Conservation (phyloP, 148 eudicot genomes). For the Hydrangea macrophylla region DNA sequence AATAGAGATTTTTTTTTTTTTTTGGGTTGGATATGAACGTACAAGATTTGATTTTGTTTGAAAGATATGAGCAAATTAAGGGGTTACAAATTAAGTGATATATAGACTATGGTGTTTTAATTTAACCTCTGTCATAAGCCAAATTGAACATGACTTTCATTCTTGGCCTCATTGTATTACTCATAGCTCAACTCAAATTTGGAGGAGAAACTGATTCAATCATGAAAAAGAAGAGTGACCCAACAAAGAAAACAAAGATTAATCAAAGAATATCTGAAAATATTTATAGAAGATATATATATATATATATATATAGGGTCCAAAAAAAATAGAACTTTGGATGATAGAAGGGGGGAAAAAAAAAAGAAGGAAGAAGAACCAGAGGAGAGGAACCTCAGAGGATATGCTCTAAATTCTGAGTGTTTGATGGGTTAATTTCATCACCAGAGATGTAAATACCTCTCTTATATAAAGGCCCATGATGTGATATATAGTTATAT, state of each 20-base stretch:
- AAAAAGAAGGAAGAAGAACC: not conserved
- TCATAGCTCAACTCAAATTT: conserved; percentile 16
- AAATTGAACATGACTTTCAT: conserved; percentile 27
- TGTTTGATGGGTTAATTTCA: not conserved
- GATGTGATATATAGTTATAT: not conserved
- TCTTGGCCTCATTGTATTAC: conserved; percentile 30
- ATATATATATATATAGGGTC: too few relatives aligned
- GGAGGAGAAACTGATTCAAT: not conserved
- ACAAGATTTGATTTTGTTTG: too few relatives aligned
- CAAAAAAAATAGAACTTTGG: too few relatives aligned
- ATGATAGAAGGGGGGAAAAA: not conserved
- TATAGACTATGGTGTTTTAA: conserved; percentile 1
- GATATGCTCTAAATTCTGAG: not conserved
- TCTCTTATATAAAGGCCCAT: conserved; percentile 12
- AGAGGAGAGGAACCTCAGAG: not conserved
- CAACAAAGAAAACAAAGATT: too few relatives aligned
- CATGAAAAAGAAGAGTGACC: too few relatives aligned
- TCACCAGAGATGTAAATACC: not conserved
- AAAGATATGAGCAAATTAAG: too few relatives aligned
- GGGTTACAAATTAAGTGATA: too few relatives aligned
- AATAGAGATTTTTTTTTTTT: too few relatives aligned
- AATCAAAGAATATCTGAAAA: not conserved
- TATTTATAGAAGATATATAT: too few relatives aligned
- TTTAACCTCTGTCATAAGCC: conserved; percentile 46
- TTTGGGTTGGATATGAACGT: too few relatives aligned